phyloP scores from a whole-genome alignment of 2,329 filamentous ascomycete genomes.

The Phaeosphaeriaceae sp. region DNA sequence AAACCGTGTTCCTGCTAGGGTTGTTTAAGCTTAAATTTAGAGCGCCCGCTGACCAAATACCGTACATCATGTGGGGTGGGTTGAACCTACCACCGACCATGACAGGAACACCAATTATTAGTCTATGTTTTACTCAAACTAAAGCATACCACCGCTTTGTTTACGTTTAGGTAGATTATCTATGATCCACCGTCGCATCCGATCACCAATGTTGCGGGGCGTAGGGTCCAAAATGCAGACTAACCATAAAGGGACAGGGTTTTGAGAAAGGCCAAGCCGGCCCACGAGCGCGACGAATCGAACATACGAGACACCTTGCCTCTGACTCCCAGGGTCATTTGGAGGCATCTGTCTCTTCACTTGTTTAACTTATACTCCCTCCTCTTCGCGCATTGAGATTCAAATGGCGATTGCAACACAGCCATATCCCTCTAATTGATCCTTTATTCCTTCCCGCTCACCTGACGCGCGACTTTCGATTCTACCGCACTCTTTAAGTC shows the following conservation, averaged over 20 bases:
- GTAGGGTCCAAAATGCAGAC: neutral
- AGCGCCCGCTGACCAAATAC: conserved; percentile 14
- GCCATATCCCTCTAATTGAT: conserved; percentile 6
- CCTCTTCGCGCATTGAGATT: conserved; percentile 6
- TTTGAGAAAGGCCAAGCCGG: conserved; percentile 30
- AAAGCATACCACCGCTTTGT: too few relatives aligned
- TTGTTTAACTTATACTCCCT: conserved; percentile 5
- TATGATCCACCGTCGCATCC: too few relatives aligned
- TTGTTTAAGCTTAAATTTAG: conserved; percentile 27
- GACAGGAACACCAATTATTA: neutral
- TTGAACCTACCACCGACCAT: neutral
- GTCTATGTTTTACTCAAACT: too few relatives aligned
- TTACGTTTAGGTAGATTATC: too few relatives aligned
- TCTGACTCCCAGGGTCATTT: conserved; percentile 1
- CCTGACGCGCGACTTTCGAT: conserved; percentile 11
- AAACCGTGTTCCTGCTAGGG: conserved; percentile 2
- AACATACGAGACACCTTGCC: conserved; percentile 8
- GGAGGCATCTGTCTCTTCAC: conserved; percentile 12
- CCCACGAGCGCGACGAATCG: conserved; percentile 20
- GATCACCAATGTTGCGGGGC: neutral
- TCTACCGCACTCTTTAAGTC: conserved; percentile 13
- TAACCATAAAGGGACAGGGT: conserved; percentile 1
- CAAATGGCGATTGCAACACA: conserved; percentile 29
- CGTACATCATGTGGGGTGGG: neutral
- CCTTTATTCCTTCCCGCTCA: conserved; percentile 7